Conservation (phyloP, 345 rosid species). For the Syzygium jambos region DNA sequence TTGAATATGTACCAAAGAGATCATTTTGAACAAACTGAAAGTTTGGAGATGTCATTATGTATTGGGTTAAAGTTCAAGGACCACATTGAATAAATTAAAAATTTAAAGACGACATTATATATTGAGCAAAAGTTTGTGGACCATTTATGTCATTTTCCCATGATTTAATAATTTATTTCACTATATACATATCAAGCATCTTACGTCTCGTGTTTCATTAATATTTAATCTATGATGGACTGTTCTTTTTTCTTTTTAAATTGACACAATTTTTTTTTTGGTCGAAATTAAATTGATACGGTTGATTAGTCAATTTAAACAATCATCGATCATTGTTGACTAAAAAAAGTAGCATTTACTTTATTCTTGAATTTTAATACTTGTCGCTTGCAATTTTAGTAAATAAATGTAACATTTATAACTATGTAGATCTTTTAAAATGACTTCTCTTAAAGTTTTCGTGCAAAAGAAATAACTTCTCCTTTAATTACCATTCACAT, state of each 20-base stretch:
- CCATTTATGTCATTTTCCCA: too few relatives aligned
- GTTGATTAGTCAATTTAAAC: background rate
- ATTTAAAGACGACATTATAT: too few relatives aligned
- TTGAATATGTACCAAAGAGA: too few relatives aligned
- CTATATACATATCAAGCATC: background rate
- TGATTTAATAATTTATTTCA: background rate
- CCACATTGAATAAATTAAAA: too few relatives aligned
- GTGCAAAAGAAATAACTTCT: background rate
- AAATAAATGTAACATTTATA: background rate
- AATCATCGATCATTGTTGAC: too few relatives aligned
- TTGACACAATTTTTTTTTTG: background rate
- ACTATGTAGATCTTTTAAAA: background rate
- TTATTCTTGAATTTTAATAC: background rate
- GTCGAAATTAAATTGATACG: background rate
- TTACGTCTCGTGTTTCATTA: background rate
- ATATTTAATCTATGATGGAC: background rate
- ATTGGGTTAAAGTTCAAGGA: too few relatives aligned
- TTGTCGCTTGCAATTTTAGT: background rate
- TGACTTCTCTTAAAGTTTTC: background rate
- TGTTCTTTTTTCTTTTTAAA: background rate
- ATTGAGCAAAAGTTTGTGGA: too few relatives aligned
- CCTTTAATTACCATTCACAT: background rate
- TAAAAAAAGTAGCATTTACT: too few relatives aligned
- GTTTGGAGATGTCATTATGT: too few relatives aligned
- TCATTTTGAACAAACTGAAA: too few relatives aligned